Conservation (phyloP, 2,329 filamentous ascomycete genomes). For the Sodiomyces alkalinus region DNA sequence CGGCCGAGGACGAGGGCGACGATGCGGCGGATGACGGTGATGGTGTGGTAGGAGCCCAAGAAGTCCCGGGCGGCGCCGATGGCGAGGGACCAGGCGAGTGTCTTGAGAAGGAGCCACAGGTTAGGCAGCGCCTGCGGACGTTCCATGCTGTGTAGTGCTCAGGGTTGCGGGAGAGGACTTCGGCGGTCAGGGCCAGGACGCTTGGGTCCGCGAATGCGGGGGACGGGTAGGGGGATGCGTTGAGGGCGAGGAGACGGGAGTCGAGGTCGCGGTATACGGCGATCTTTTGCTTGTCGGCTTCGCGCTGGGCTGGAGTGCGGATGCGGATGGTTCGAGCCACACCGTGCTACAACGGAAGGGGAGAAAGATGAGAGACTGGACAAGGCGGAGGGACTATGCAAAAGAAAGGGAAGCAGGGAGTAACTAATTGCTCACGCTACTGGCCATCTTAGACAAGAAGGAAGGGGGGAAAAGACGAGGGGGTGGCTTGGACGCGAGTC, state of each 20-base stretch:
- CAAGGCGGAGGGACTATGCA: background rate
- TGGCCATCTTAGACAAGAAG: too few species aligned
- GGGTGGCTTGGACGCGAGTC: background rate
- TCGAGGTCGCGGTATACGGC: slow-evolving; percentile 60
- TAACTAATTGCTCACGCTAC: too few species aligned
- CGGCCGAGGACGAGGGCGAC: slow-evolving; percentile 34
- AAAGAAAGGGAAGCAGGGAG: background rate
- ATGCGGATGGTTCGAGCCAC: slow-evolving; percentile 51
- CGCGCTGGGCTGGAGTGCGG: slow-evolving; percentile 53
- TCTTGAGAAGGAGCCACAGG: slow-evolving; percentile 41
- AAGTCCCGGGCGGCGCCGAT: slow-evolving; percentile 40
- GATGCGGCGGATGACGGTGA: slow-evolving; percentile 49
- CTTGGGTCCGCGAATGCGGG: slow-evolving; percentile 23
- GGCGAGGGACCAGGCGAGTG: slow-evolving; percentile 31
- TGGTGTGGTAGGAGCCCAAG: slow-evolving; percentile 37
- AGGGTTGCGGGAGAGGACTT: slow-evolving; percentile 60
- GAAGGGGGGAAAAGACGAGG: too few species aligned
- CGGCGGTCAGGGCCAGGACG: slow-evolving; percentile 54
- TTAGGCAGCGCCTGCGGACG: slow-evolving; percentile 59
- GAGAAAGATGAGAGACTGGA: background rate
- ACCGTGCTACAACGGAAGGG: slow-evolving; percentile 77
- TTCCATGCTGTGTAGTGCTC: slow-evolving; percentile 92
- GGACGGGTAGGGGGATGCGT: slow-evolving; percentile 4
- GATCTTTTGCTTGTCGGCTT: slow-evolving; percentile 63
- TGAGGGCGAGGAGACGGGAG: slow-evolving; percentile 9